Percentiles rank a stretch among this genome's conserved stretches.
Evolutionary conservation across 1,139 yeast species (phyloP).

Genomic region (Lodderomyces metapsilosis): DNA sequence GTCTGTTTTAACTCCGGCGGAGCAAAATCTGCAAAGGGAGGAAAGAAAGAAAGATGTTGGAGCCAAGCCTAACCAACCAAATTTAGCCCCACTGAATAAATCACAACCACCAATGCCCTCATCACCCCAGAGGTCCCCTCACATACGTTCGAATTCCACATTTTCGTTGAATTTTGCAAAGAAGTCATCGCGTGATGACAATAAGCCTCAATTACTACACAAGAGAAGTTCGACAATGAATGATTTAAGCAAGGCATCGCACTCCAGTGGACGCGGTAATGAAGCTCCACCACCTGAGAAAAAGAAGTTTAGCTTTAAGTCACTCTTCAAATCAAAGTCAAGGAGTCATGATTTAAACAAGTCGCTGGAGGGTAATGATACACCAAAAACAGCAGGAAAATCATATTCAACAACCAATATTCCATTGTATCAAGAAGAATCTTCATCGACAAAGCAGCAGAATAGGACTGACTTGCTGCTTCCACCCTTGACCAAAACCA

Average conservation of each 20-base stretch:
- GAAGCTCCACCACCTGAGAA: constrained; percentile 15
- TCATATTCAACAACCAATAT: constrained; percentile 34
- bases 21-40: neutral
- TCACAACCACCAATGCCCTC: constrained; percentile 2
- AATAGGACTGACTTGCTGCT: constrained; percentile 3
- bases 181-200: constrained; percentile 4
- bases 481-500: constrained; percentile 4
- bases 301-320: constrained; percentile 42
- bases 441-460: neutral
- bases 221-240: constrained; percentile 26
- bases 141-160: constrained; percentile 30
- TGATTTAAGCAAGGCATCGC: constrained; percentile 13
- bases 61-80: neutral
- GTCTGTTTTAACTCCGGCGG: constrained; percentile 4
- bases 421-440: constrained; percentile 5
- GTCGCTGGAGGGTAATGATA: constrained; percentile 5
- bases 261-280: constrained; percentile 3
- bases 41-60: neutral
- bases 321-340: constrained; percentile 38
- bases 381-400: constrained; percentile 15
- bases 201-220: constrained; percentile 13
- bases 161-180: constrained; percentile 21
- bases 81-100: neutral
- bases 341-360: constrained; percentile 25
- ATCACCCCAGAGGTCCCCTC: constrained; percentile 24